Percentiles rank a stretch among this genome's conserved stretches.
Evolutionary conservation across 1,284 basidiomycete species (phyloP).

Genomic region (Puccinia hordei): DNA sequence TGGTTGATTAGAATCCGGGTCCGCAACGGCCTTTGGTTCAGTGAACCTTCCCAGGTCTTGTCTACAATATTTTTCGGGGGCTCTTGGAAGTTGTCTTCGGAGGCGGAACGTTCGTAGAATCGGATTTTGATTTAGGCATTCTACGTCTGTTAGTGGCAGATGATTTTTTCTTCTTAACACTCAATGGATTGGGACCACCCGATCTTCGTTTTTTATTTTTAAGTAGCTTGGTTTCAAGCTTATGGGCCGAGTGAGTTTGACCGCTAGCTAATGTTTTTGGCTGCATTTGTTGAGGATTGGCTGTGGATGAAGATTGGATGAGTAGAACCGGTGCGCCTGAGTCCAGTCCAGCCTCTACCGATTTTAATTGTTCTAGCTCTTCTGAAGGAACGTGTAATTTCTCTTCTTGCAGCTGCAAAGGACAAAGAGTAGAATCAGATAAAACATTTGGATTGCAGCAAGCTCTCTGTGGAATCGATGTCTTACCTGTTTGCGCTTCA

Average conservation of each 20-base stretch:
- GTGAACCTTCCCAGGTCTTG: too few relatives aligned
- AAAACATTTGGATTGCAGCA: too few relatives aligned
- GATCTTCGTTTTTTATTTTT: slow-evolving; percentile 25
- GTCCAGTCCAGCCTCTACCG: slow-evolving; percentile 1
- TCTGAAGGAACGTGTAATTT: slow-evolving; percentile 34
- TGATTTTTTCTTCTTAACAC: slow-evolving; percentile 41
- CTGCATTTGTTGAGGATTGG: not conserved
- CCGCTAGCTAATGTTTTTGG: not conserved
- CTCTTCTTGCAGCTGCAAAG: slow-evolving; percentile 30
- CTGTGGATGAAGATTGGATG: not conserved
- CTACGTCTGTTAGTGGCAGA: slow-evolving; percentile 18
- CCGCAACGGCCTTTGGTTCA: too few relatives aligned
- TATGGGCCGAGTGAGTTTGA: slow-evolving; percentile 27
- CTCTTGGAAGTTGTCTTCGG: slow-evolving; percentile 8
- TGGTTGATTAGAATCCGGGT: too few relatives aligned
- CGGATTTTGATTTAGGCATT: slow-evolving; percentile 6
- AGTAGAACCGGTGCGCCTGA: slow-evolving; percentile 12
- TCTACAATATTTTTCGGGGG: not conserved
- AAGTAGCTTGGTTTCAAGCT: slow-evolving; percentile 21
- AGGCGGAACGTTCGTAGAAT: not conserved
- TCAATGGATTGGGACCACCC: slow-evolving; percentile 31
- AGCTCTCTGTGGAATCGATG: not conserved
- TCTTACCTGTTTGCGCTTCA: slow-evolving; percentile 33
- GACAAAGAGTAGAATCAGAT: not conserved
- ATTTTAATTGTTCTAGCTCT: slow-evolving; percentile 32